Evolutionary conservation across 306 rosid genomes (phyloP).

Genomic region (Citrullus colocynthis): DNA sequence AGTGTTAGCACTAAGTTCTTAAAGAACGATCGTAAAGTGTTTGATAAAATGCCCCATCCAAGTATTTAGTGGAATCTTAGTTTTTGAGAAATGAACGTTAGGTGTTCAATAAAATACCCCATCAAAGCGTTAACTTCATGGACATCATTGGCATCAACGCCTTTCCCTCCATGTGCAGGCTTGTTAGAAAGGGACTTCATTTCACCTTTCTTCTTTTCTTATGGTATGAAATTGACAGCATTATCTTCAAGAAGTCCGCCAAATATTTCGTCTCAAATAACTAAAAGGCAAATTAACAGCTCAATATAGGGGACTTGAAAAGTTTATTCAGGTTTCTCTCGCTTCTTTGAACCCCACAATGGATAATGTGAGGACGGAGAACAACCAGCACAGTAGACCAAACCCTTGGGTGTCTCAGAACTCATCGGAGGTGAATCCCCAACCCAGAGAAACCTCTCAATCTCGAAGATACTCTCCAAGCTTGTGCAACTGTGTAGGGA

Average conservation of each 20-base stretch:
- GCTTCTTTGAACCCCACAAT: constrained; percentile 1
- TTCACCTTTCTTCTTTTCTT: not conserved
- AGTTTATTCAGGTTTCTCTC: not conserved
- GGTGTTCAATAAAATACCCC: not conserved
- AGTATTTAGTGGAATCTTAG: not conserved
- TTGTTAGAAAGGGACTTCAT: constrained; percentile 2
- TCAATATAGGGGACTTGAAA: not conserved
- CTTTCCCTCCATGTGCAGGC: not conserved
- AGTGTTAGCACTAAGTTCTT: not conserved
- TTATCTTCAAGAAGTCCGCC: not conserved
- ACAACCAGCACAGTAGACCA: not conserved
- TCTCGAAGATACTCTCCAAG: constrained; percentile 36
- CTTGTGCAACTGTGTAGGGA: constrained; percentile 18
- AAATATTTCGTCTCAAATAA: not conserved
- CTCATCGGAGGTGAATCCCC: constrained; percentile 6
- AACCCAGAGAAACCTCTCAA: not conserved
- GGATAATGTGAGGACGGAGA: not conserved
- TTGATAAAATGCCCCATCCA: constrained; percentile 4
- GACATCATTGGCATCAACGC: not conserved
- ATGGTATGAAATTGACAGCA: not conserved
- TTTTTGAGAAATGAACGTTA: not conserved
- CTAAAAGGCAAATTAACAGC: not conserved
- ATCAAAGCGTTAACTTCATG: constrained; percentile 2
- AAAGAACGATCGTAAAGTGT: not conserved
- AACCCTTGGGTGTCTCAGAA: constrained; percentile 9